A percentile compares a stretch with the other conserved stretches of the same genome.
These are phyloP conservation scores for Annona cherimola DNA, from an alignment of 164 flowering plant species.

Conservation along the genomic window DNA sequence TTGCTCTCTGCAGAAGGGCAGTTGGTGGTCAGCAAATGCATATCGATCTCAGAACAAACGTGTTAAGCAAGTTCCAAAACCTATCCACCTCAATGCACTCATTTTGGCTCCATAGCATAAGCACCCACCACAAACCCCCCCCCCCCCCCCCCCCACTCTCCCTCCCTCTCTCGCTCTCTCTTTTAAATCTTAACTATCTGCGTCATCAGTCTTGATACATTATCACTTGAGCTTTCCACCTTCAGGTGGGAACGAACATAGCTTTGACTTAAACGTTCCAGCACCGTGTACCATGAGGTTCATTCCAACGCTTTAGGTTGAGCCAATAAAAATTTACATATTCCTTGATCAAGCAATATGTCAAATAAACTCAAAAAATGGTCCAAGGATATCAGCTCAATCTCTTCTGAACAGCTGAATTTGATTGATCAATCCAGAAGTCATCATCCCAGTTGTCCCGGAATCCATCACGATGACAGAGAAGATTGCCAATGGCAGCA, in stretches of 20 bases:
- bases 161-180: too few relatives aligned
- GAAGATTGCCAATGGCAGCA: conserved; percentile 21
- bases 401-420: not conserved
- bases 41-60: not conserved
- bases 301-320: not conserved
- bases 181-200: too few relatives aligned
- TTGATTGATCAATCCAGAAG: conserved; percentile 39
- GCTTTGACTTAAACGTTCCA: not conserved
- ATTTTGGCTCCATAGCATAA: too few relatives aligned
- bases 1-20: not conserved
- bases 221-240: not conserved
- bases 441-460: conserved; percentile 74
- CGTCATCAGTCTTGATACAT: too few relatives aligned
- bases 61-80: too few relatives aligned
- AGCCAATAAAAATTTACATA: not conserved
- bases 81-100: too few relatives aligned
- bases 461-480: conserved; percentile 35
- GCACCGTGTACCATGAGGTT: too few relatives aligned
- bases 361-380: not conserved
- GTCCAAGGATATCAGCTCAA: not conserved
- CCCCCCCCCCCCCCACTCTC: too few relatives aligned
- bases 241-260: not conserved
- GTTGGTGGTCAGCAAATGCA: not conserved
- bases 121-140: too few relatives aligned
- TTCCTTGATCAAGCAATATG: not conserved